Base-by-base conservation (phyloP, 2,329 filamentous ascomycete genomes). In the Colletotrichum lupini region DNA sequence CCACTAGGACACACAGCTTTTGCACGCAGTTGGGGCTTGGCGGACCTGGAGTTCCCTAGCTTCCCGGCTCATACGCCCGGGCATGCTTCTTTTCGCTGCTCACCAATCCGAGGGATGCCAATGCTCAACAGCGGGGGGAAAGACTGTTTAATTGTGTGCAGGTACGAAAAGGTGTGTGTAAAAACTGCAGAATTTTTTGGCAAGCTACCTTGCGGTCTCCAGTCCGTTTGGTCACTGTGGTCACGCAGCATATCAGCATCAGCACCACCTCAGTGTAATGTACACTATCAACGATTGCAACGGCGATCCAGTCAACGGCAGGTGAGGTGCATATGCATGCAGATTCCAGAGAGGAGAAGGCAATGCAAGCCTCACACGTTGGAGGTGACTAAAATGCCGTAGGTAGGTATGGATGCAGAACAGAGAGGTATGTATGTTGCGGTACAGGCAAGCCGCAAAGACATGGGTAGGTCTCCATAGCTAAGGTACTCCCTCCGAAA, bases 11-110 rank as follows among this genome's bases (percentile, higher is more conserved):
- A 72, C 59, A 68, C 37, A 63, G 26, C 52, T 49, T 55, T 72
- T 69, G 59, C 65, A 69, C 69, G 53, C 65, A 64, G 65, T 56
- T 57, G 30, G 49, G 57, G 28, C 65, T 72, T 62, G 52, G 69
- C 65, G 58, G 37, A 19, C 37, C 16, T 42, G 37, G 53, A 46
- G 37, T 53, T 55, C 37, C 59, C 26, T 69, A 65, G 52, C 59
- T 70, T 55, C 67, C 67, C 62, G 46, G 26, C 61, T 56, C 42
- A 63, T 53, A 14, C 53, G 60, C 60, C 59, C 42, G 19, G 42
- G 42, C 42, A 19, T 49, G 16, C 42, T 49, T 49, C 59, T 52
- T 62, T 62, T 28, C n/a, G 19, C 24, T 30, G 11, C 37, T 62
- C 9, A 14, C 35, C 37, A 14, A 24, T 16, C 24, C 53, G 53